These are phyloP conservation scores for Coemansia sp. DNA, from an alignment of 192 early-diverging fungal genomes.

Conservation along the genomic window DNA sequence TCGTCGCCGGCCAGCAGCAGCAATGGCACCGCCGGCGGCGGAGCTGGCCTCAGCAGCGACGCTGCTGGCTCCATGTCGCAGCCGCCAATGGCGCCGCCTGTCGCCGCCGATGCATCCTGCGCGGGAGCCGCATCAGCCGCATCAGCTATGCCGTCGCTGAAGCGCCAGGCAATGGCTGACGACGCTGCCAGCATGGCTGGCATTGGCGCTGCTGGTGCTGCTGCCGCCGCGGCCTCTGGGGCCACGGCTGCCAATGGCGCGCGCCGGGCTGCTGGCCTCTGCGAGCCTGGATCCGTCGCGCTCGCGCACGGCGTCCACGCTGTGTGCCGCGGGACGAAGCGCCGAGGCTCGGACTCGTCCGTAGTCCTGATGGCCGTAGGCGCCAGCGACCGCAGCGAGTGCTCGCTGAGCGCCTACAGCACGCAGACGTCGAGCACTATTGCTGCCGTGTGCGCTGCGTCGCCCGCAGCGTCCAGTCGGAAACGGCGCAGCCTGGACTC, in stretches of 20 bases:
- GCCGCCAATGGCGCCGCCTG: not conserved
- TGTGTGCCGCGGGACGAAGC: constrained; percentile 40
- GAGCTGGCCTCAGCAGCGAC: not conserved
- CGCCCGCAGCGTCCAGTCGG: not conserved
- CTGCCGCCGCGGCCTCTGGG: not conserved
- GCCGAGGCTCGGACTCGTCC: constrained; percentile 50
- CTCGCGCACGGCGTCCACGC: not conserved
- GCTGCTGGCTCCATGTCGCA: not conserved
- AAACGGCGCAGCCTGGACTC: constrained; percentile 21
- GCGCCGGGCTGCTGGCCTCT: not conserved
- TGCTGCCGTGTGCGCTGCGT: not conserved
- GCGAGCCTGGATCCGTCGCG: not conserved
- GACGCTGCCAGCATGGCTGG: not conserved
- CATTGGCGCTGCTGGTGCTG: not conserved
- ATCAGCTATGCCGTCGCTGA: constrained; percentile 11
- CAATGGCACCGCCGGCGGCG: not conserved
- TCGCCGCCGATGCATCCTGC: not conserved
- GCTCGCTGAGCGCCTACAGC: not conserved
- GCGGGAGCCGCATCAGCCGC: constrained; percentile 6
- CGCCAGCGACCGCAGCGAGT: not conserved
- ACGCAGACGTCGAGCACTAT: not conserved
- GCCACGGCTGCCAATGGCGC: not conserved
- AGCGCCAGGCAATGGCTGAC: constrained; percentile 1
- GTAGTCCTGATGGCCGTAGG: constrained; percentile 35
- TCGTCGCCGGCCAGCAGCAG: not conserved